Base-by-base conservation (phyloP, 2,329 filamentous ascomycete genomes). In the Corynespora cassiicola region DNA sequence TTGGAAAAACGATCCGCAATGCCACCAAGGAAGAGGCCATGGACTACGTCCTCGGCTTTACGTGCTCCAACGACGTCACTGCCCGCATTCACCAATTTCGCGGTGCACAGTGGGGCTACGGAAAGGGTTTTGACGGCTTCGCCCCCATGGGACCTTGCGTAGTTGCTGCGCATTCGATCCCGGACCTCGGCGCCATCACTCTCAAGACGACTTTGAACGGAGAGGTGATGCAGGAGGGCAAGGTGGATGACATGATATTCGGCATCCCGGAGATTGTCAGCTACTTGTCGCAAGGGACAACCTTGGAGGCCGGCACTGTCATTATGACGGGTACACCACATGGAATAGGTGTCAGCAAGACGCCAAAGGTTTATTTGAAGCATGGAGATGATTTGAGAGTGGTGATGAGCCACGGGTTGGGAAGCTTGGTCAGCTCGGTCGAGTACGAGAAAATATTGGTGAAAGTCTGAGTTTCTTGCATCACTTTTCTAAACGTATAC, bases 101-200 rank as follows among this genome's bases (percentile, higher is more conserved):
- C 11, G 39, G 42, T 4, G 63, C 60, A 0, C 78, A 81, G 52
- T 80, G 74, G 73, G 67, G 71, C 0, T 80, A 78, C 43, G 73
- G 70, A 4, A 80, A 81, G 47, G 50, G 75, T 0, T 80, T 81
- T 27, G 76, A 81, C 45, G 75, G 68, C 0, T 80, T 66, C 42
- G 75, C 75, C 0, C 79, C 78, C 0, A 28, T 81, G 1, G 78
- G 77, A 0, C 77, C 77, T 0, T 63, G 57, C 18, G 52, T 81
- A 0, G 73, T 80, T 1, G 56, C 64, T 0, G 48, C 58, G 0
- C 51, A 57, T 4, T 36, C 75, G 4, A 56, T 80, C 5, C 45
- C 58, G 1, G 67, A 75, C 32, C 73, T 74, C 0, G 56, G 51
- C 1, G 39, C 56, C 4, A 63, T 80, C 15, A 52, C 56, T 0